A percentile compares a stretch with the other conserved stretches of the same genome.
Conservation (phyloP, 2,329 filamentous ascomycete species). For the Leptographium lundbergii region DNA sequence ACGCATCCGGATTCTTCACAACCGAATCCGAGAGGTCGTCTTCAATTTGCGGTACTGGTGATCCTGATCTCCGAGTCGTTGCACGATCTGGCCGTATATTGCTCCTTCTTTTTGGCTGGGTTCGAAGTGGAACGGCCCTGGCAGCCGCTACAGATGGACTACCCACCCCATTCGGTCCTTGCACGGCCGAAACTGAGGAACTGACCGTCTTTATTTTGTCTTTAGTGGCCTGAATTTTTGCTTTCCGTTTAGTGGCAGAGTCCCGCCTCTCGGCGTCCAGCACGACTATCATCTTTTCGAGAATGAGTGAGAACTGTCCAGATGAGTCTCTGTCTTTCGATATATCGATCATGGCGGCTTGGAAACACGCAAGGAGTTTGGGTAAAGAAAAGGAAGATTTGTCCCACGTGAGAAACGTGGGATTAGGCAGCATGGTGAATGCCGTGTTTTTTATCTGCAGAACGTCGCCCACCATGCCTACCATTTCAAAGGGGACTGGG, state of each 20-base stretch:
- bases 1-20: too few species aligned
- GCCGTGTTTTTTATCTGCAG: conserved; percentile 36
- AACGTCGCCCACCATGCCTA: conserved; percentile 40
- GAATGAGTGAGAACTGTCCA: neutral
- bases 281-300: neutral
- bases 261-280: neutral
- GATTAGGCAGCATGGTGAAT: conserved; percentile 43
- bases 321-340: neutral
- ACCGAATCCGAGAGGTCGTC: too few species aligned
- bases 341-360: neutral
- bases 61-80: too few species aligned
- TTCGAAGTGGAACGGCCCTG: neutral
- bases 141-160: neutral
- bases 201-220: neutral
- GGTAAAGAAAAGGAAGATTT: conserved; percentile 6
- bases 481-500: conserved; percentile 42
- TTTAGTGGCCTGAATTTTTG: neutral
- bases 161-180: neutral
- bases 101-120: neutral
- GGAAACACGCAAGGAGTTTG: neutral
- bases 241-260: neutral
- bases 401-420: conserved; percentile 36
- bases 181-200: neutral
- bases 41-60: too few species aligned
- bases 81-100: too few species aligned